These are phyloP conservation scores for Jackrogersella multiformis DNA, from an alignment of 495 filamentous ascomycete species.

Conservation along the genomic window DNA sequence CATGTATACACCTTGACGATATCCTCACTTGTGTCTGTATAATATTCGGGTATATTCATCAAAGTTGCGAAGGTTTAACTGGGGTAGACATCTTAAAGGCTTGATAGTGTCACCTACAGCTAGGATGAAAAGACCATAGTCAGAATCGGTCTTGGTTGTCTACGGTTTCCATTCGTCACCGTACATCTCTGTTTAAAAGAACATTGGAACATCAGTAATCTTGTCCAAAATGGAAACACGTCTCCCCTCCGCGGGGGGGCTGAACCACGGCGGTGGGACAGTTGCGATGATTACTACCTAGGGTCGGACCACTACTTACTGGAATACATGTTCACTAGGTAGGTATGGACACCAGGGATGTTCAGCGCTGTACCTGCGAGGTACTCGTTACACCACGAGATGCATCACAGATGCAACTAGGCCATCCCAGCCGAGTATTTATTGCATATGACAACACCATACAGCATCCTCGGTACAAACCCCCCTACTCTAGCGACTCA, in stretches of 20 bases:
- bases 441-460: slow-evolving; percentile 32
- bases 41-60: background rate
- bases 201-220: background rate
- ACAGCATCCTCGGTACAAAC: slow-evolving; percentile 19
- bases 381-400: slow-evolving; percentile 24
- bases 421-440: slow-evolving; percentile 12
- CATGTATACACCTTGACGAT: background rate
- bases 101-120: slow-evolving; percentile 1
- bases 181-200: slow-evolving; percentile 4
- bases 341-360: slow-evolving; percentile 12
- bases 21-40: background rate
- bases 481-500: slow-evolving; percentile 12
- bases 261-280: slow-evolving; percentile 28
- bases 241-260: slow-evolving; percentile 26
- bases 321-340: slow-evolving; percentile 18
- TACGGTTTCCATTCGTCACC: slow-evolving; percentile 1
- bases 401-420: slow-evolving; percentile 35
- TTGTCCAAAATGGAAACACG: slow-evolving; percentile 24
- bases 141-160: slow-evolving; percentile 1
- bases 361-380: slow-evolving; percentile 20
- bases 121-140: slow-evolving; percentile 3
- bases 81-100: background rate
- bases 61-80: background rate
- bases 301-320: slow-evolving; percentile 13
- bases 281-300: slow-evolving; percentile 11